phyloP scores from a whole-genome alignment of 2,329 filamentous ascomycete species.

The Aspergillus sp. region DNA sequence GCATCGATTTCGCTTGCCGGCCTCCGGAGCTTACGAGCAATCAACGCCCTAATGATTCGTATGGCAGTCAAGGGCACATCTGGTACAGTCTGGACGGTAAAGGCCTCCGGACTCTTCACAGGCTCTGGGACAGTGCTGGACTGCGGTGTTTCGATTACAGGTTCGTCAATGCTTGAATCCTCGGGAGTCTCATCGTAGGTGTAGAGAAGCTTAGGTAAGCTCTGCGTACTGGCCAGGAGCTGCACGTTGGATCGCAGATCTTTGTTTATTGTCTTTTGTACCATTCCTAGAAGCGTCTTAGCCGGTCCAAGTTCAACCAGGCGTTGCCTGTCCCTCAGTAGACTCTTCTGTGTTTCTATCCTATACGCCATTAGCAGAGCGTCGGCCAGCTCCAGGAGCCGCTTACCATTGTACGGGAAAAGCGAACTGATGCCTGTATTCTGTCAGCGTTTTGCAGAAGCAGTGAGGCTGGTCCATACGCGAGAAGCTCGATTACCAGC shows the following conservation, averaged over 20 bases:
- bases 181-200: not conserved
- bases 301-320: not conserved
- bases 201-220: not conserved
- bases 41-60: slow-evolving; percentile 1
- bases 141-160: not conserved
- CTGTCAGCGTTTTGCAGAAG: not conserved
- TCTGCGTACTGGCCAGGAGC: not conserved
- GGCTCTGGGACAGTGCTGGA: not conserved
- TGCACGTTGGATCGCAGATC: not conserved
- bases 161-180: not conserved
- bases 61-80: not conserved
- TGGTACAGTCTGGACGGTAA: not conserved
- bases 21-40: slow-evolving; percentile 4
- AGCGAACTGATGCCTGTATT: slow-evolving; percentile 5
- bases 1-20: not conserved
- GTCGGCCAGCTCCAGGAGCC: too few species aligned
- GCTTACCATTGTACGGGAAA: slow-evolving; percentile 9
- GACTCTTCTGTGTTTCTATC: not conserved
- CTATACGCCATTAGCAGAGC: not conserved
- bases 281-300: slow-evolving; percentile 2
- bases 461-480: not conserved
- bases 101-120: not conserved
- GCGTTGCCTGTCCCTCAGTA: not conserved
- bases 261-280: not conserved
- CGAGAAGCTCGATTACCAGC: slow-evolving; percentile 1